Base-by-base conservation (phyloP, 768 basidiomycete species). In the Termitomyces sp. region DNA sequence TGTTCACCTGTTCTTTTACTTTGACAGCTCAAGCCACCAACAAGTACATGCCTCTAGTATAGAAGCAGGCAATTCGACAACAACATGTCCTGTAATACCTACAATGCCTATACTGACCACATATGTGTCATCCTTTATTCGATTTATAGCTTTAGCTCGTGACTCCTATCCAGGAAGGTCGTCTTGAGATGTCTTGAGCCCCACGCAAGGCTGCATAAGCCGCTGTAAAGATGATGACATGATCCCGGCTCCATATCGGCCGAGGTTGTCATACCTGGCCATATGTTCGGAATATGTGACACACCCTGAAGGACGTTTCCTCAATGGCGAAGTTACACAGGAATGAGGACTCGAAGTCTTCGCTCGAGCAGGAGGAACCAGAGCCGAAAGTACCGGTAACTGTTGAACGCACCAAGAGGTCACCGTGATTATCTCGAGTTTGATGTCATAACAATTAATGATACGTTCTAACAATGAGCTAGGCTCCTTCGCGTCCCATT, bases 401-500 rank as follows among this genome's bases (percentile, higher is more conserved):
- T 14, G n/a, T 43, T 30, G n/a, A 53, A 31, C 57, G 57, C 12
- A 58, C 57, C 37, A 41, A 58, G 40, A 50, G 60, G 45, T 61
- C 60, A 45, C 46, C 47, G 60, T 61, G 46, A 49, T 38, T 42
- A 17, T 2, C 35, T 35, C 12, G 33, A 28, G 2, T 11, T 30
- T 30, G 5, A 47, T 14, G 46, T 57, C 55, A 53, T 53, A n/a
- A 35, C 30, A 45, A 21, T 33, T 19, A 11, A 19, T 31, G 35
- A n/a, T 43, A 7, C 5, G 45, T 42, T 41, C 30, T n/a, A 8
- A 37, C 15, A 41, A 21, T 21, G 12, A n/a, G 41, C n/a, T 43
- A 71, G 70, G 44, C 65, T 67, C 19, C 51, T 64, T 42, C 70
- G 71, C 8, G 74, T 75, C 19, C 76, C 75, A 10, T 77, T 78